Percentiles rank a stretch among this genome's conserved stretches.
phyloP scores from a whole-genome alignment of 352 stramenopile species.

The Aphanomyces cochlioides region DNA sequence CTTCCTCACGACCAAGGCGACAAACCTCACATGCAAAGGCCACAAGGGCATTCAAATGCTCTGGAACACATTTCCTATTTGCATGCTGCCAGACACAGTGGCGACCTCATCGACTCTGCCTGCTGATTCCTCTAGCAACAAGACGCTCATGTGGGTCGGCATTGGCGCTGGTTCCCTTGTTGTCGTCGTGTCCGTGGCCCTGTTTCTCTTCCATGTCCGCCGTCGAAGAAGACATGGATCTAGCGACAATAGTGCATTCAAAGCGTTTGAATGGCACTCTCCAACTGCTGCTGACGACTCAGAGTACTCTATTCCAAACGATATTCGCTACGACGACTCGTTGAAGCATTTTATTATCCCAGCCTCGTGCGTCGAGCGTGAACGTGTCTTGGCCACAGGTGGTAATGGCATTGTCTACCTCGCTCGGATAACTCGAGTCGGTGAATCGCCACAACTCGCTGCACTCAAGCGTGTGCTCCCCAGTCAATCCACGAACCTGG shows the following conservation, averaged over 20 bases:
- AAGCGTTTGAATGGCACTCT: neutral
- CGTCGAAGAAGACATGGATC: neutral
- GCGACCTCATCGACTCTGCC: neutral
- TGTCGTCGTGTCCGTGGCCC: neutral
- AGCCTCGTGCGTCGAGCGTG: slow-evolving; percentile 33
- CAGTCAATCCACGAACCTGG: neutral
- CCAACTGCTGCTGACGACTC: neutral
- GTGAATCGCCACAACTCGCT: neutral
- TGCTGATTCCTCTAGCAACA: neutral
- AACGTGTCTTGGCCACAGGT: slow-evolving; percentile 33
- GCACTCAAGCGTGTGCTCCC: slow-evolving; percentile 26
- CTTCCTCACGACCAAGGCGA: neutral
- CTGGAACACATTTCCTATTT: slow-evolving; percentile 26
- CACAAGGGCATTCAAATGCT: slow-evolving; percentile 8
- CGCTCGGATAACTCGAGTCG: slow-evolving; percentile 12
- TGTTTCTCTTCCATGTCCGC: neutral
- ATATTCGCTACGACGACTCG: slow-evolving; percentile 38
- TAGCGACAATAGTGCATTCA: neutral
- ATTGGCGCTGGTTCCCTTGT: neutral
- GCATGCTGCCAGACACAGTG: slow-evolving; percentile 8
- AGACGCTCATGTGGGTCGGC: slow-evolving; percentile 2
- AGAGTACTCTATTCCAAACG: slow-evolving; percentile 29
- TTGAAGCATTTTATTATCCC: slow-evolving; percentile 35
- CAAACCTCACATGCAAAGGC: slow-evolving; percentile 12
- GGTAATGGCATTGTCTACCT: slow-evolving; percentile 39